phyloP scores from a whole-genome alignment of 106 monocot genomes.

The Acorus gramineus region DNA sequence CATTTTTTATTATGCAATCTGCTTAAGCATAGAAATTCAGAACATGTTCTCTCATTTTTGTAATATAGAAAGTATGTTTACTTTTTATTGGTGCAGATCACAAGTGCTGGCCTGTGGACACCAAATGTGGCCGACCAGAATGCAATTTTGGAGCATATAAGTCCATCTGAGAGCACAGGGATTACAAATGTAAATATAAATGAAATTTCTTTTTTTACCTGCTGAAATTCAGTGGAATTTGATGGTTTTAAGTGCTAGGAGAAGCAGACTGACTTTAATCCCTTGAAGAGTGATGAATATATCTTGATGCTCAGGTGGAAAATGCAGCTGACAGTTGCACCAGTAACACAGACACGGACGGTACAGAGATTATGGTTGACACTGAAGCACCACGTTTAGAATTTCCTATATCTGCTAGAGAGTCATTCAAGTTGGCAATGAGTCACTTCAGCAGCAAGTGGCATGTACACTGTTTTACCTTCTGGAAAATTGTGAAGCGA shows the following conservation, averaged over 20 bases:
- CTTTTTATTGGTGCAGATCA: conserved; percentile 43
- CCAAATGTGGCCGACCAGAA: conserved; percentile 27
- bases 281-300: conserved; percentile 73
- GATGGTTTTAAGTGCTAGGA: conserved; percentile 54
- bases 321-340: conserved; percentile 17
- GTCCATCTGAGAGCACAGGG: conserved; percentile 18
- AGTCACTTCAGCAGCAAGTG: conserved; percentile 37
- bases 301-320: conserved; percentile 48
- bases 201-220: conserved; percentile 40
- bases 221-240: conserved; percentile 67
- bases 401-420: conserved; percentile 30
- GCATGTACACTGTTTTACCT: conserved; percentile 22
- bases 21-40: too few species aligned
- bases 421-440: conserved; percentile 42
- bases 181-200: conserved; percentile 43
- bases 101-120: conserved; percentile 60
- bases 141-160: conserved; percentile 21
- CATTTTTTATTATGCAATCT: too few species aligned
- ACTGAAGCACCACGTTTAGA: conserved; percentile 14
- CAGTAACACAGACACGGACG: conserved; percentile 12
- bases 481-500: conserved; percentile 36
- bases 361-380: conserved; percentile 18
- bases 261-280: conserved; percentile 60
- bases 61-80: background rate
- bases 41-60: background rate